Conservation (phyloP, 441 rosid species). For the Erodium chrysanthum region DNA sequence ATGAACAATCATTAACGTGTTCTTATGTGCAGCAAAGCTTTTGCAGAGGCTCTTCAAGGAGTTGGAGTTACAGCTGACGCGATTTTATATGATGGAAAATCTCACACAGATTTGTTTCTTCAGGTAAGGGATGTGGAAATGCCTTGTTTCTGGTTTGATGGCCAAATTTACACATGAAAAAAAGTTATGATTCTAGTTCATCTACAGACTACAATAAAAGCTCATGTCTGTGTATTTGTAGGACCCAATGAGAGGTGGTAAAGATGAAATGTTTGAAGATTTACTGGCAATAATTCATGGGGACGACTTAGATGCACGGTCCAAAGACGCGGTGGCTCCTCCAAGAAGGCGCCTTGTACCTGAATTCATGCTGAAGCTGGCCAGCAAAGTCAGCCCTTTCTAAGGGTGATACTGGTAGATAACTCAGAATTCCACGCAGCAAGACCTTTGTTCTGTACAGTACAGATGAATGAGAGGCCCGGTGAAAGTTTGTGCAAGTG, state of each 20-base stretch:
- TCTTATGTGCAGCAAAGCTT: conserved; percentile 43
- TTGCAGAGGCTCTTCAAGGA: conserved; percentile 58
- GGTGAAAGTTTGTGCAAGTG: not conserved
- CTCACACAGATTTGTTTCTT: conserved; percentile 90
- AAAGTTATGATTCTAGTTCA: too few species aligned
- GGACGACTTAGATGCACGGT: conserved; percentile 41
- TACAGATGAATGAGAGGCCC: not conserved
- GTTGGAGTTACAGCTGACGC: conserved; percentile 68
- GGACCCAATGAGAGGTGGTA: conserved; percentile 99
- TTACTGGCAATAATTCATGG: conserved; percentile 54
- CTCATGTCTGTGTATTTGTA: conserved; percentile 14
- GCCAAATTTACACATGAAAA: not conserved
- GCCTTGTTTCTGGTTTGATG: not conserved
- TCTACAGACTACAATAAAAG: too few species aligned
- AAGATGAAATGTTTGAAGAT: conserved; percentile 75
- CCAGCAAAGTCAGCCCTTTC: conserved; percentile 76
- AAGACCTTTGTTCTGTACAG: not conserved
- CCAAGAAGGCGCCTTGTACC: conserved; percentile 84
- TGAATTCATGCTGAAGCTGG: conserved; percentile 74
- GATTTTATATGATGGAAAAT: conserved; percentile 70
- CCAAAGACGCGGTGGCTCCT: conserved; percentile 46
- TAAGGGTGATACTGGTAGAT: conserved; percentile 25
- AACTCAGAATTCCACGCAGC: too few species aligned
- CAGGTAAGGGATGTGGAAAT: conserved; percentile 40
- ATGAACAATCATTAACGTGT: conserved; percentile 7